Evolutionary conservation across 345 rosid species (phyloP), one percentile per base, ranked within the genome.

Genomic region (Durio zibethinus): DNA sequence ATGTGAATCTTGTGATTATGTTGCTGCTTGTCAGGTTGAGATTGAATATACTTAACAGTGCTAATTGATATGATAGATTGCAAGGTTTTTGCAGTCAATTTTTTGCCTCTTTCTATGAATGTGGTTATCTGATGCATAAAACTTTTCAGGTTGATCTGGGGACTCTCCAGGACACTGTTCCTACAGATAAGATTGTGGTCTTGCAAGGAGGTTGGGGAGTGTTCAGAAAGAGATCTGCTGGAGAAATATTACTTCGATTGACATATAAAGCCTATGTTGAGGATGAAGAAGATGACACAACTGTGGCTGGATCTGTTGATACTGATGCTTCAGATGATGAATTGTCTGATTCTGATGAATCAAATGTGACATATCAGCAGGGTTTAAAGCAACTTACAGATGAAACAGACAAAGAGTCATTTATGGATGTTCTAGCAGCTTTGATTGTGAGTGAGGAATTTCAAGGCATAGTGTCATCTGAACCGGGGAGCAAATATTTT

Each of bases 201-300:
- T 73, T 96, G 83, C 86, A 59, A 87, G 93, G 94, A 68, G 92
- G 94, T 45, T 92, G 95, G 99, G 92, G 91, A 85, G 70, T 88
- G 75, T 87, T 92, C 21, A 74, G 94, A 67, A 92, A 89, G 78
- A 83, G 95, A 33, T 87, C 97, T 80, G 76, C 92, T 27, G 99
- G 99, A 74, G 97, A 93, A 85, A 78, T 96, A 76, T 82, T 92
- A 48, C 91, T 96, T 78, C 90, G 99, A 77, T 91, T 96, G 62
- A 96, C 98, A 59, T 96, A 93, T 83, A 96, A 96, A 88, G 97
- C 89, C 65, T 96, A 93, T 77, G 98, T 93, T 76, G 98, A 96
- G 87, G 99, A 96, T 73, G 99, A 93, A 87, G 99, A 93, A 79
- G 98, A 96, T 81, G 97, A 91, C 77, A 86, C 81, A 62, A 57